Percentiles rank a stretch among this genome's conserved stretches.
These are phyloP conservation scores for Piper longum DNA, from an alignment of 164 flowering plant species.

Conservation along the genomic window DNA sequence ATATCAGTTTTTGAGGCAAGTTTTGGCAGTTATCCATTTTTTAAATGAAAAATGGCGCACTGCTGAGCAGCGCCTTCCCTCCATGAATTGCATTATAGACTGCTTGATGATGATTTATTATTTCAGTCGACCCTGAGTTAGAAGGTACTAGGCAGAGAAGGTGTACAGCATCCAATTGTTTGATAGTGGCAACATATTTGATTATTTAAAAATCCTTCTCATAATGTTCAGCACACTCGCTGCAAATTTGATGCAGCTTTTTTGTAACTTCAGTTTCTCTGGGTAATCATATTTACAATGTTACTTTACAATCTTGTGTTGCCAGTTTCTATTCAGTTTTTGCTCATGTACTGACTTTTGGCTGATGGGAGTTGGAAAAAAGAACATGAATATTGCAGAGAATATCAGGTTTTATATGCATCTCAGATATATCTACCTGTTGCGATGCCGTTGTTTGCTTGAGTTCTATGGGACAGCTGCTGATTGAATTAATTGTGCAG, in stretches of 20 bases:
- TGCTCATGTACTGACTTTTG: neutral
- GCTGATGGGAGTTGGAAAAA: neutral
- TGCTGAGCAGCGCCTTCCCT: neutral
- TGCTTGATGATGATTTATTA: conserved; percentile 16
- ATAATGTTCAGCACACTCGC: neutral
- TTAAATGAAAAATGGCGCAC: neutral
- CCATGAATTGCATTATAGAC: conserved; percentile 14
- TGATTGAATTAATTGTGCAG: neutral
- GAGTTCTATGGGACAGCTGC: neutral
- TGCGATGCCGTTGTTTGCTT: neutral
- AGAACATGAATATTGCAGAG: too few relatives aligned
- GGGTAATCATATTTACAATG: conserved; percentile 1
- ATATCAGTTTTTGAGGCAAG: neutral
- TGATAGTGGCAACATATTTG: conserved; percentile 18
- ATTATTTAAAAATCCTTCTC: conserved; percentile 6
- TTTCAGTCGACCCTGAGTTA: conserved; percentile 12
- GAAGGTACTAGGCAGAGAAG: conserved; percentile 7
- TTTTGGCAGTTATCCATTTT: neutral
- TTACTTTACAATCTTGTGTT: conserved; percentile 4
- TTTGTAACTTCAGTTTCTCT: neutral
- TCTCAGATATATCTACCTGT: neutral
- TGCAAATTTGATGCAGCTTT: conserved; percentile 1
- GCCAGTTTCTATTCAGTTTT: neutral
- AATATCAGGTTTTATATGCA: neutral
- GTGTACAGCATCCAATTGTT: conserved; percentile 35